Base-by-base conservation (phyloP, 306 rosid species). In the Vicia villosa region DNA sequence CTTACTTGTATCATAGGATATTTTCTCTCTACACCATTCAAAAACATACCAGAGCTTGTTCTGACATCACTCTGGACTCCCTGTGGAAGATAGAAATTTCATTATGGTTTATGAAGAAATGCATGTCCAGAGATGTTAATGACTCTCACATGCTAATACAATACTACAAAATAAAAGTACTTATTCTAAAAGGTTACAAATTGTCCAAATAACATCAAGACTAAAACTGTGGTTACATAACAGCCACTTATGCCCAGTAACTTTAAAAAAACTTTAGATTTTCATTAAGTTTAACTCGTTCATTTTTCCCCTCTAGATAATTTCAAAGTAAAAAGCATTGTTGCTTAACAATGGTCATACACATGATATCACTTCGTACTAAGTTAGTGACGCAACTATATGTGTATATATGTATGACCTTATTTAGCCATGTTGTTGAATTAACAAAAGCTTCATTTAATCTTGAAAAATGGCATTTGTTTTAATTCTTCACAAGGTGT, bases 1-100 rank as follows among this genome's bases (percentile, higher is more conserved):
- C 75, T 75, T 77, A 93, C 98, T 81, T 86, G 86, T 59, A 93
- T 58, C 90, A 88, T 90, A 3, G 96, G 94, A 79, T 82, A 86
- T 72, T 85, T 85, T 75, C 73, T 90, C 78, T 93, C 97, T 26
- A 81, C 87, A 38, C 51, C 41, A 70, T 41, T 82, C 72, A 93
- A 72, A 85, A 93, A 93, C 98, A 90, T 93, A 54, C 98, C 98
- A 74, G 97, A 90, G 83, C 98, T 93, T 58, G 98, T 93, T 81
- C 98, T 86, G 45, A 90, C 96, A 45, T 84, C 76, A 80, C 97
- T 93, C 80, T 84, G 88, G 61, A 93, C 72, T 77, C 98, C 98
- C 97, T 93, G 82, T 69, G 77, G 75, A 77, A 30, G 62, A 57
- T 16, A 43, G 63, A 75, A 61, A 74, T 21, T 34, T 71, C 74